Conservation (phyloP, 2,329 filamentous ascomycete species). For the Fusarium drepaniforme region DNA sequence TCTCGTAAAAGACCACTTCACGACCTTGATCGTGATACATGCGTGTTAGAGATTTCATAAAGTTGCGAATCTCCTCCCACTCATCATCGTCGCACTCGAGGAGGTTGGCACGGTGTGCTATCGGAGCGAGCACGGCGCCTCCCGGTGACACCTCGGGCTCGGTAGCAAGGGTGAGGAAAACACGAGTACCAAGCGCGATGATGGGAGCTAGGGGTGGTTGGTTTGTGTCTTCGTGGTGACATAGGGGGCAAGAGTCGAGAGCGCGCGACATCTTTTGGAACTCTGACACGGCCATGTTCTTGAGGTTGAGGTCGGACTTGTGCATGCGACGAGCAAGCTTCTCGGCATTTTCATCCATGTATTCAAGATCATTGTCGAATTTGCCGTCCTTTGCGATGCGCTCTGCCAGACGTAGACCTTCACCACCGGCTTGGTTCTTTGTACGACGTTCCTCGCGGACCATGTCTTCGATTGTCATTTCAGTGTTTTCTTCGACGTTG, state of each 20-base stretch:
- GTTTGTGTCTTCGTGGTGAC: constrained; percentile 86
- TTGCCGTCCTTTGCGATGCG: constrained; percentile 93
- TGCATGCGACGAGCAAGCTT: constrained; percentile 90
- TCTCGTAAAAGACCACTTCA: constrained; percentile 97
- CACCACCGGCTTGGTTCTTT: constrained; percentile 80
- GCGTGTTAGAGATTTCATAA: constrained; percentile 95
- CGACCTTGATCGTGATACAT: constrained; percentile 95
- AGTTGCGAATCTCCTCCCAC: constrained; percentile 99
- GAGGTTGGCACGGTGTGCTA: constrained; percentile 88
- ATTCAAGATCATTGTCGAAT: constrained; percentile 93
- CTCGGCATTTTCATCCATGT: constrained; percentile 95
- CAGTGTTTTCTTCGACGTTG: constrained; percentile 88
- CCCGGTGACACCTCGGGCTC: constrained; percentile 88
- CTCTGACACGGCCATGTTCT: constrained; percentile 87
- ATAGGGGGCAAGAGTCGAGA: constrained; percentile 89
- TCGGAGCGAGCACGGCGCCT: constrained; percentile 88
- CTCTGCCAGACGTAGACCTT: constrained; percentile 86
- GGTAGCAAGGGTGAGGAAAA: constrained; percentile 89
- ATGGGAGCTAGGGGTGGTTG: constrained; percentile 85
- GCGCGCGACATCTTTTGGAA: constrained; percentile 91
- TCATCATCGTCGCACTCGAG: constrained; percentile 99
- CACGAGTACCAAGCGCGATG: constrained; percentile 85
- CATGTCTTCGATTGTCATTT: constrained; percentile 98
- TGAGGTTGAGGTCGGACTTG: constrained; percentile 88
- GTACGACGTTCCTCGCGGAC: constrained; percentile 92